phyloP scores from a whole-genome alignment of 371 early-diverging fungal species.

The Rhizopus arrhizus region DNA sequence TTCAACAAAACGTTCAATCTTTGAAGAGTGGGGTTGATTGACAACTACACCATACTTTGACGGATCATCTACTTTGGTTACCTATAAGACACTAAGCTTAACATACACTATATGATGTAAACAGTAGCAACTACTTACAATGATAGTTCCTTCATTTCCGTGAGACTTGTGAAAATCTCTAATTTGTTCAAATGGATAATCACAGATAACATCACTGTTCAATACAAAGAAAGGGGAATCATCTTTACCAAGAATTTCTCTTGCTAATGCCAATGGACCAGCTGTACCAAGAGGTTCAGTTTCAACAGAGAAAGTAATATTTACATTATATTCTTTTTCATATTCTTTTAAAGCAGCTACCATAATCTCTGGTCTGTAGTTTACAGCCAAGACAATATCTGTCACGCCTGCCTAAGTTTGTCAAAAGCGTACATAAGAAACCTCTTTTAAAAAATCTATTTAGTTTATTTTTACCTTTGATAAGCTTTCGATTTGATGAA shows the following conservation, averaged over 20 bases:
- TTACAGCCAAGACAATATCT: slow-evolving; percentile 98
- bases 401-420: slow-evolving; percentile 88
- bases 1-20: slow-evolving; percentile 97
- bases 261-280: slow-evolving; percentile 97
- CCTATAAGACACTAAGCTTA: slow-evolving; percentile 35
- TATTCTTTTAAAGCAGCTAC: slow-evolving; percentile 84
- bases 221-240: slow-evolving; percentile 97
- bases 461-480: slow-evolving; percentile 71
- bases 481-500: slow-evolving; percentile 99
- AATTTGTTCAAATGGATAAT: slow-evolving; percentile 94
- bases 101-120: neutral
- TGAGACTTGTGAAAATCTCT: slow-evolving; percentile 87
- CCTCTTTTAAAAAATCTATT: neutral
- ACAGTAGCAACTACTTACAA: slow-evolving; percentile 52
- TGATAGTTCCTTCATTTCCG: slow-evolving; percentile 93
- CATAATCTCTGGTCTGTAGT: slow-evolving; percentile 98
- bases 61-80: slow-evolving; percentile 99
- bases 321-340: slow-evolving; percentile 88
- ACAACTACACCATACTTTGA: slow-evolving; percentile 98
- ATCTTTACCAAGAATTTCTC: slow-evolving; percentile 89
- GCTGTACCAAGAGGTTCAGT: slow-evolving; percentile 97
- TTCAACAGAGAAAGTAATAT: slow-evolving; percentile 98
- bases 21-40: slow-evolving; percentile 62
- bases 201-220: slow-evolving; percentile 99
- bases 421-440: neutral